Evolutionary conservation across 2,329 filamentous ascomycete genomes (phyloP), one percentile per base, ranked within the genome.

Genomic region (Fusarium continuum): DNA sequence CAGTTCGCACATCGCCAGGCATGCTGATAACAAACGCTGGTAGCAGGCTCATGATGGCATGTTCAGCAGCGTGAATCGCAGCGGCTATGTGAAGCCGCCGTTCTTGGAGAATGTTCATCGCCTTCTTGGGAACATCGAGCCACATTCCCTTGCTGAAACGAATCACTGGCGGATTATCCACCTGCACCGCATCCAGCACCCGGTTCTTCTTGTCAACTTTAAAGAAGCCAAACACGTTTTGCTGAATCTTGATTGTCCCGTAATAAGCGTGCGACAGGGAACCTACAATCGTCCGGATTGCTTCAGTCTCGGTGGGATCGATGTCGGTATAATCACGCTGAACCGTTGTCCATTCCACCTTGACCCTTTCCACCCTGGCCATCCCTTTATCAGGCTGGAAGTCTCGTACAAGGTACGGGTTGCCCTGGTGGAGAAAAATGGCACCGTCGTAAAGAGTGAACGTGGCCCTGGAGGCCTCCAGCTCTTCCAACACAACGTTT

Each of bases 391-490:
- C 91, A 1, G 91, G 89, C 61, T 86, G 86, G 71, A 98, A 93
- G 69, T 98, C 93, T 68, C 92, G 91, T 47, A 99, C 91, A 3
- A 98, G 84, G 72, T 97, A 99, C 2, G 90, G 94, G 63, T 88
- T 88, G n/a, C 95, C 95, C 77, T 99, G 95, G 70, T 99, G 95
- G 6, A 99, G 82, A 78, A 96, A 99, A 61, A 99, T 97, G 38
- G 92, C 95, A 11, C 95, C 95, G 74, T 98, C 94, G 75, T 99
- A 99, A 57, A 99, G 85, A 2, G 93, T 97, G 76, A 97, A 98
- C 67, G 92, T 94, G 2, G 94, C 94, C n/a, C 95, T 88, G 2
- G 91, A 95, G 2, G 93, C 92, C 77, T 98, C 95, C n/a, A 99
- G 84, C 77, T 98, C 93, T 79, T 99, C 95, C 2, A 99, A 83